Percentiles rank a stretch among this genome's conserved stretches.
Conservation (phyloP, 176 grass and related monocot genomes). For the Tillandsia leiboldiana region DNA sequence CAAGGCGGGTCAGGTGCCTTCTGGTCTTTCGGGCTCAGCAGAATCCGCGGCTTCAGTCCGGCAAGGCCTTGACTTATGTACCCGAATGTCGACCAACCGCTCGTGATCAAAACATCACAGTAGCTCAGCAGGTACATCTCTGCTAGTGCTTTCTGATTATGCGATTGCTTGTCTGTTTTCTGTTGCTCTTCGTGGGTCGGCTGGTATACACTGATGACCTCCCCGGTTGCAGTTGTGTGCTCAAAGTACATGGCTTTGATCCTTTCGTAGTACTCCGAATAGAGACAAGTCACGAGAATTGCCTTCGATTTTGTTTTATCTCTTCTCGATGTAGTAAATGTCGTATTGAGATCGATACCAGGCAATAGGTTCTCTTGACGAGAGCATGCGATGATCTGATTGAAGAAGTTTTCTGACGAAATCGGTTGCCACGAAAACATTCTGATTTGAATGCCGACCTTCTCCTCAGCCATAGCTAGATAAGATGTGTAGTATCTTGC, state of each 20-base stretch:
- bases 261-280: slow-evolving; percentile 27
- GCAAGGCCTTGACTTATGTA: slow-evolving; percentile 51
- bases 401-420: slow-evolving; percentile 26
- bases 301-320: slow-evolving; percentile 17
- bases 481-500: slow-evolving; percentile 39
- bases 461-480: slow-evolving; percentile 33
- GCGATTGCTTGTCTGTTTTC: slow-evolving; percentile 16
- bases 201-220: slow-evolving; percentile 32
- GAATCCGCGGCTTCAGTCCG: slow-evolving; percentile 42
- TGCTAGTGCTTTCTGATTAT: slow-evolving; percentile 32
- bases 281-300: slow-evolving; percentile 39
- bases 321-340: slow-evolving; percentile 3
- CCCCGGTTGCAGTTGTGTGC: slow-evolving; percentile 36
- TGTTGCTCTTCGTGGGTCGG: slow-evolving; percentile 21
- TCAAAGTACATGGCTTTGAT: slow-evolving; percentile 47
- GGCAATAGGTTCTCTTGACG: slow-evolving; percentile 47
- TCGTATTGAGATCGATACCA: slow-evolving; percentile 14
- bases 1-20: slow-evolving; percentile 29
- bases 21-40: slow-evolving; percentile 29
- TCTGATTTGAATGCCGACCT: slow-evolving; percentile 42
- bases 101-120: slow-evolving; percentile 44
- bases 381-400: slow-evolving; percentile 38
- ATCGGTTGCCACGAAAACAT: slow-evolving; percentile 21
- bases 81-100: slow-evolving; percentile 40
- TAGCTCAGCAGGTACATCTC: slow-evolving; percentile 68